Evolutionary conservation across 2,329 filamentous ascomycete genomes (phyloP), one percentile per base, ranked within the genome.

Genomic region (Colletotrichum acutatum): DNA sequence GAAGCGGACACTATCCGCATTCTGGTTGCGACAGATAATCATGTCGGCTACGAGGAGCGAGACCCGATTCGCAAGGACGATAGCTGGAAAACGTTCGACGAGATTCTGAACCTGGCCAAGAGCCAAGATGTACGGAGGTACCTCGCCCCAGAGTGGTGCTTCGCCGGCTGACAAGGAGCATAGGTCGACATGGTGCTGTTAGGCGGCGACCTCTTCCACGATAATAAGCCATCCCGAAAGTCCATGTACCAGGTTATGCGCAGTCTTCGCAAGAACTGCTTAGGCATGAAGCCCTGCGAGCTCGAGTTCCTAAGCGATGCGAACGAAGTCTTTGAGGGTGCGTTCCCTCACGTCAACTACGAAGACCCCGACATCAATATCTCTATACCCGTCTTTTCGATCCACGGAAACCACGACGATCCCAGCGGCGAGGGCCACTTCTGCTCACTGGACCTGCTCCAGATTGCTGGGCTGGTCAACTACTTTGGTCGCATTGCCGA

Each of bases 221-320:
- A 99, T 77, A 99, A 99, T 82, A 98, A 98, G 78, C 97, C 97
- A 3, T 98, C 95, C 7, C 91, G 97, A 72, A 98, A 98, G 80
- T 92, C 95, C 32, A 94, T 99, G 90, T 98, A 97, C 81, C 95
- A 99, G 80, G 97, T 99, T 74, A 98, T 98, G 95, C 92, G 95
- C 37, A 97, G 94, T 2, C 87, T 99, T 34, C 92, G 97, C 66
- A 93, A 95, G 87, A 98, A 98, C 80, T 98, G 97, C 79, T 90
- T 97, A 5, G 97, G 97, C 46, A 94, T 97, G 84, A 98, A 97
- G 79, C 97, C 97, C 0, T 98, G 96, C 80, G 94, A 98, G 81
- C 88, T 99, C 73, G 94, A 99, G 82, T 95, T 98, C 83, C 88
- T 99, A 57, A 97, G 95, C 80, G 97, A 99, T 82, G 95, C 94